Evolutionary conservation across 805 yeast genomes (phyloP).

Genomic region (Spathaspora hagerdaliae): DNA sequence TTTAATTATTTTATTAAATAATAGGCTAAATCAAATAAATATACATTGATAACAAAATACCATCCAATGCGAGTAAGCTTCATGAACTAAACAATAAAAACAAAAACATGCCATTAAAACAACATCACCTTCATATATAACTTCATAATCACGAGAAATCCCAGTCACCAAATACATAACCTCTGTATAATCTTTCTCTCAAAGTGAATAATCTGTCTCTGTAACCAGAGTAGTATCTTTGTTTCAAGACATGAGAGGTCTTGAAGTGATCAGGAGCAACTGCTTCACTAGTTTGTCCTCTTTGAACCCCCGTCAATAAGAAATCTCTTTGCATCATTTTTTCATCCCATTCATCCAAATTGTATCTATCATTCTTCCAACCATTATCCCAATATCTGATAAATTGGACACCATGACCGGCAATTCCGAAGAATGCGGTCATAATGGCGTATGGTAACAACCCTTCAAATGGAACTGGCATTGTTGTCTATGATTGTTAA

Average conservation of each 20-base stretch:
- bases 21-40: neutral
- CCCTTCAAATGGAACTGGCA: conserved; percentile 48
- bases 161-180: conserved; percentile 44
- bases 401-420: conserved; percentile 43
- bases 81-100: neutral
- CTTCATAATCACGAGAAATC: conserved; percentile 22
- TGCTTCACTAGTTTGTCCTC: conserved; percentile 66
- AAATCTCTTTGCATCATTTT: conserved; percentile 66
- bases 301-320: conserved; percentile 67
- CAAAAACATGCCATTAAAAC: neutral
- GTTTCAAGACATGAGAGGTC: conserved; percentile 35
- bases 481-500: conserved; percentile 8
- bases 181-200: conserved; percentile 46
- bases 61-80: neutral
- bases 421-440: conserved; percentile 42
- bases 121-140: neutral
- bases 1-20: neutral
- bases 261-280: conserved; percentile 76
- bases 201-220: conserved; percentile 43
- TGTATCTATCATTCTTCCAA: conserved; percentile 43
- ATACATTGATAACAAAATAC: neutral
- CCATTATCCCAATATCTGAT: conserved; percentile 48
- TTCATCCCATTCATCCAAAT: conserved; percentile 42
- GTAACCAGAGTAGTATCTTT: conserved; percentile 44
- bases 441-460: conserved; percentile 43